Base-by-base conservation (phyloP, 768 basidiomycete species). In the Chalciporus chontae region DNA sequence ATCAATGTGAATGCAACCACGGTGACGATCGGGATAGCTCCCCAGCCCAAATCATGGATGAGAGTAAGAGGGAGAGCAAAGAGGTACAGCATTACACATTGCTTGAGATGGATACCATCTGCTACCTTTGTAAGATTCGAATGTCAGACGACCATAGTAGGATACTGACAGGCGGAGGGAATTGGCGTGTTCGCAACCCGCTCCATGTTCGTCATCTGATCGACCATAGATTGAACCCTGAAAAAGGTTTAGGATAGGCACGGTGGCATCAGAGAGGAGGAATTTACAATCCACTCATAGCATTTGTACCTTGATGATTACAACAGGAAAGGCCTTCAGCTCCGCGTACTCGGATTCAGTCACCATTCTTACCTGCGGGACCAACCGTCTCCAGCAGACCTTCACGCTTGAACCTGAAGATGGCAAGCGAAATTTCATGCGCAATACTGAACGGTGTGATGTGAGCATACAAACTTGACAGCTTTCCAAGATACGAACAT, bases 21-120 rank as follows among this genome's bases (percentile, higher is more conserved):
- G 18, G 90, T 92, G 17, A 91, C 83, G 21, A 94, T 75, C n/a
- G 88, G 89, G 9, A 95, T 76, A 63, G 87, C 88, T 41, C 76
- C 79, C 87, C 90, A 93, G 29, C 85, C 85, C 58, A 94, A 74
- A 40, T 92, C 85, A 47, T 83, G 78, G 40, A 94, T 82, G 26
- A 97, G 77, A 2, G 88, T 89, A 58, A 94, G 80, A 5, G 95
- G 95, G 8, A 98, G 77, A 17, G 90, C 83, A 63, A 94, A 93
- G 8, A 98, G 81, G 71, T 95, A 96, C 1, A 95, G 70, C 2
- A 88, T 86, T n/a, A 95, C 90, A 56, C 87, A 90, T 83, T 97
- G 94, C 66, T 95, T 94, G 61, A 95, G 72, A 68, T 96, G 94
- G 51, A 97, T 87, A 36, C 88, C 83, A 58, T 92, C 87, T 88